A percentile compares a stretch with the other conserved stretches of the same genome.
These are phyloP conservation scores for Pilatotrama ljubarskyi DNA, from an alignment of 768 basidiomycete species.

Conservation along the genomic window DNA sequence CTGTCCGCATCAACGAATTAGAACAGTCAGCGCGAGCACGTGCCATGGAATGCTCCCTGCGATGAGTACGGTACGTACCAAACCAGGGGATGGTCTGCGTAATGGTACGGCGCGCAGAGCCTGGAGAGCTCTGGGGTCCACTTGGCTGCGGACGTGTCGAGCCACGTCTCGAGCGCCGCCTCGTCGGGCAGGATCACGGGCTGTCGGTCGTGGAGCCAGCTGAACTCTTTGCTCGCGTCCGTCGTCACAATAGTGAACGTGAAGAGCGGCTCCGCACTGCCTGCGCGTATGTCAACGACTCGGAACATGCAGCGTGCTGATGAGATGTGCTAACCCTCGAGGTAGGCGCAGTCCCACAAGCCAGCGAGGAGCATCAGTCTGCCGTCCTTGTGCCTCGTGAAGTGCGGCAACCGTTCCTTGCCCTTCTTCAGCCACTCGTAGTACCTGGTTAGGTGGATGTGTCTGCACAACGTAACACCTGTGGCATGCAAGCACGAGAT, in stretches of 20 bases:
- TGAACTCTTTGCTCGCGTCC: conserved; percentile 61
- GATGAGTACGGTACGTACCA: conserved; percentile 50
- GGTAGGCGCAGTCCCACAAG: conserved; percentile 72
- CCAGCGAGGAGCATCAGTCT: conserved; percentile 84
- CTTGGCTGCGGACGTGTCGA: conserved; percentile 67
- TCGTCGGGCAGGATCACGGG: conserved; percentile 73
- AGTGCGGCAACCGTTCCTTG: conserved; percentile 78
- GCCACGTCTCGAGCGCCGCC: conserved; percentile 69
- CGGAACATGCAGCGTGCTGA: not conserved
- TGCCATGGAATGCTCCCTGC: not conserved
- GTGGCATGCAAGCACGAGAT: too few species aligned
- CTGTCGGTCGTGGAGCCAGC: conserved; percentile 91
- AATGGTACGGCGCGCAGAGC: conserved; percentile 62
- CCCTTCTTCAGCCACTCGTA: conserved; percentile 94
- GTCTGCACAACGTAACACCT: not conserved
- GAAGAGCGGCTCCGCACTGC: conserved; percentile 58
- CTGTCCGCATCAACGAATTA: conserved; percentile 40
- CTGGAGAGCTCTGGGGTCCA: conserved; percentile 65
- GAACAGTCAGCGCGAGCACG: not conserved
- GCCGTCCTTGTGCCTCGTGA: conserved; percentile 65
- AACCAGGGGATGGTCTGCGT: conserved; percentile 51
- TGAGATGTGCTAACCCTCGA: conserved; percentile 49
- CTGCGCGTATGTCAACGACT: conserved; percentile 34
- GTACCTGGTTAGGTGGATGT: conserved; percentile 50
- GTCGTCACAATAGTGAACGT: conserved; percentile 93